A percentile compares a stretch with the other conserved stretches of the same genome.
These are phyloP conservation scores for Aspergillus floridensis DNA, from an alignment of 2,329 filamentous ascomycete genomes.

Conservation along the genomic window DNA sequence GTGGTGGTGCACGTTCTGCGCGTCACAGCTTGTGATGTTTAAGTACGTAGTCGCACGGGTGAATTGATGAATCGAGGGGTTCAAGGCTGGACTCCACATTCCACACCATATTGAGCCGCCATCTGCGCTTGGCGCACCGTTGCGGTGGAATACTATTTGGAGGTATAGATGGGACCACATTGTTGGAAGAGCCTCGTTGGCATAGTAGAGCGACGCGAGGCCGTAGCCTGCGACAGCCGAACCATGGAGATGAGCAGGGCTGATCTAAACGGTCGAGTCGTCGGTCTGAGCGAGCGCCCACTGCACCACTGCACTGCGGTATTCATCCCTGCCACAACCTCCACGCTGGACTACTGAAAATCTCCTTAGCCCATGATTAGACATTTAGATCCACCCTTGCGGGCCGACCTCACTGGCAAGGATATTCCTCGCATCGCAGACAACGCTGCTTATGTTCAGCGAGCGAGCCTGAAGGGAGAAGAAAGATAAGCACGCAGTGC, in stretches of 20 bases:
- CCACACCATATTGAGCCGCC: not conserved
- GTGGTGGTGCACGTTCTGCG: not conserved
- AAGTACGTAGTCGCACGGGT: not conserved
- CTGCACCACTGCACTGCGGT: too few species aligned
- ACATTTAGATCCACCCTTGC: too few species aligned
- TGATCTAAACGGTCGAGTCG: not conserved
- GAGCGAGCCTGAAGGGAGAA: too few species aligned
- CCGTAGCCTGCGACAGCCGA: not conserved
- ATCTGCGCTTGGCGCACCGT: not conserved
- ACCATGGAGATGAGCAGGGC: not conserved
- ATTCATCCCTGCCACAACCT: too few species aligned
- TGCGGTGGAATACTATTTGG: not conserved
- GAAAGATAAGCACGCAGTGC: too few species aligned
- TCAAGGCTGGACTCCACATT: not conserved
- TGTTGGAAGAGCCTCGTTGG: not conserved
- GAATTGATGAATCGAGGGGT: not conserved
- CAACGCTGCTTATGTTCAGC: too few species aligned
- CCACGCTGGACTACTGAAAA: too few species aligned
- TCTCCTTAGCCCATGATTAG: too few species aligned
- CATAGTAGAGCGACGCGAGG: not conserved
- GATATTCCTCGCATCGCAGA: too few species aligned
- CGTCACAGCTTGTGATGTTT: not conserved
- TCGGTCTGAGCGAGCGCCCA: not conserved
- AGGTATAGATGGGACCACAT: not conserved
- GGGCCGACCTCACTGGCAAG: too few species aligned